Percentiles rank a stretch among this genome's conserved stretches.
phyloP scores from a whole-genome alignment of 2,329 filamentous ascomycete species.

The Mycosphaerella sp. region DNA sequence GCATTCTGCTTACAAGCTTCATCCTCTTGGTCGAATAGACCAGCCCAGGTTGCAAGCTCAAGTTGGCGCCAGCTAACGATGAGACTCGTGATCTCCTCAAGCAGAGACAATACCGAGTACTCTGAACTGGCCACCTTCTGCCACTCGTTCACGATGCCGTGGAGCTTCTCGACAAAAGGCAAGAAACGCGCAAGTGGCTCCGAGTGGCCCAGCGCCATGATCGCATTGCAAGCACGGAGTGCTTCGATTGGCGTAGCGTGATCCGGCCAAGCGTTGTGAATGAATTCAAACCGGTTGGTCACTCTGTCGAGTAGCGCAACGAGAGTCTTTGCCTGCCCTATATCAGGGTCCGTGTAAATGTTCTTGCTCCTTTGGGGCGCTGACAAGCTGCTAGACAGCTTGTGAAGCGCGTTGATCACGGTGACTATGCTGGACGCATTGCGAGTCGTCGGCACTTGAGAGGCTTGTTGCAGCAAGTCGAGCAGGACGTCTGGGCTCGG shows the following conservation, averaged over 20 bases:
- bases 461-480: conserved; percentile 15
- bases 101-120: conserved; percentile 62
- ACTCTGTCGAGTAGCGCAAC: conserved; percentile 63
- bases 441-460: conserved; percentile 1
- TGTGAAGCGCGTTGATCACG: conserved; percentile 5
- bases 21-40: conserved; percentile 76
- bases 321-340: conserved; percentile 67
- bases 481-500: conserved; percentile 12
- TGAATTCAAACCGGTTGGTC: conserved; percentile 63
- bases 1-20: conserved; percentile 70
- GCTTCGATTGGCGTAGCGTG: conserved; percentile 79
- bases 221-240: conserved; percentile 63
- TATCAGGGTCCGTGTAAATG: conserved; percentile 80
- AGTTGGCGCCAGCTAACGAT: conserved; percentile 86
- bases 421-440: conserved; percentile 5
- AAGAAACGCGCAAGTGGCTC: conserved; percentile 84
- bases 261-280: conserved; percentile 59
- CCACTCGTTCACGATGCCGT: conserved; percentile 85
- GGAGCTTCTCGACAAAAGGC: conserved; percentile 78
- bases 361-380: conserved; percentile 42
- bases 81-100: conserved; percentile 70
- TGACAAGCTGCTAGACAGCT: conserved; percentile 1
- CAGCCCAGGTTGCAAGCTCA: conserved; percentile 87
- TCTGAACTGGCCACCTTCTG: conserved; percentile 82
- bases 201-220: conserved; percentile 67